Evolutionary conservation across 176 grass and related monocot genomes (phyloP).

Genomic region (Hordeum marinum): DNA sequence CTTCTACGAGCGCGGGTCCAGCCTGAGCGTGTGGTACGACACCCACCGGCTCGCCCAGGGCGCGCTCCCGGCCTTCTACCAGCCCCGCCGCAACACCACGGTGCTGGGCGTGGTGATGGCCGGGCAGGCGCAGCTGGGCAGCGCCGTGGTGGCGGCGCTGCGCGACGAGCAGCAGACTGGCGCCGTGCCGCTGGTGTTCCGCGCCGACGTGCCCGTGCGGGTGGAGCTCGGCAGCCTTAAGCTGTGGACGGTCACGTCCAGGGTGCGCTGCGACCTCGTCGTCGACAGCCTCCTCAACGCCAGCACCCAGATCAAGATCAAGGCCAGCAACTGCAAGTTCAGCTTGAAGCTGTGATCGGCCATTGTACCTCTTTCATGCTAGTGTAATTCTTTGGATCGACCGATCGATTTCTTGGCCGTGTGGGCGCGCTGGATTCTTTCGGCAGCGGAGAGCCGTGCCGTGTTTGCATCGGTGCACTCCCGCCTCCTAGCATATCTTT

Average conservation of each 20-base stretch:
- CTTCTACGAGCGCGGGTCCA: slow-evolving; percentile 57
- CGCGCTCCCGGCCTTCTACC: slow-evolving; percentile 65
- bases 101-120: slow-evolving; percentile 45
- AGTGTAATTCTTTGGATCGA: background rate
- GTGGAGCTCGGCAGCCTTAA: slow-evolving; percentile 52
- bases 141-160: slow-evolving; percentile 31
- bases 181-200: slow-evolving; percentile 57
- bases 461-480: slow-evolving; percentile 22
- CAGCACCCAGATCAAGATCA: slow-evolving; percentile 73
- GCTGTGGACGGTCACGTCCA: slow-evolving; percentile 62
- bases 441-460: background rate
- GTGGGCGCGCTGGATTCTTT: slow-evolving; percentile 19
- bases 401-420: background rate
- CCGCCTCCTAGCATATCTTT: too few species aligned
- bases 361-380: background rate
- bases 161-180: slow-evolving; percentile 54
- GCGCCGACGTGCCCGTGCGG: slow-evolving; percentile 66
- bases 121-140: slow-evolving; percentile 55
- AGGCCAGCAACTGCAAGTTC: slow-evolving; percentile 92
- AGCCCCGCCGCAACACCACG: slow-evolving; percentile 76
- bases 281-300: slow-evolving; percentile 73
- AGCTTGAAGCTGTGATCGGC: slow-evolving; percentile 50
- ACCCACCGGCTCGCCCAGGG: slow-evolving; percentile 36
- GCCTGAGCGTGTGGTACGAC: slow-evolving; percentile 48
- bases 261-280: slow-evolving; percentile 65